Percentiles rank a stretch among this genome's conserved stretches.
Conservation (phyloP, 2,329 filamentous ascomycete genomes). For the Calonectria pseudoturangicola region DNA sequence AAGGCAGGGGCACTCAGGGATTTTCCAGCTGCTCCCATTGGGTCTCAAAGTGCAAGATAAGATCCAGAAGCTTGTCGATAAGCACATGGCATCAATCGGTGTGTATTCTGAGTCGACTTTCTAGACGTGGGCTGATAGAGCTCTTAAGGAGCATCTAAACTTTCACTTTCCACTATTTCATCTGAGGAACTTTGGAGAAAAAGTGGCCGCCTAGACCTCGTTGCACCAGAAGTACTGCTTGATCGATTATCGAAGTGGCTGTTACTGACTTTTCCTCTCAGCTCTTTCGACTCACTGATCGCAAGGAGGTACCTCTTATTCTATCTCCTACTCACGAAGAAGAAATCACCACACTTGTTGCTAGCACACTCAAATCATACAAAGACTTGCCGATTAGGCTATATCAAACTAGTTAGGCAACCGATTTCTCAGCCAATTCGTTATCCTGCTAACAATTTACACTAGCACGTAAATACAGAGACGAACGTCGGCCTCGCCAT, state of each 20-base stretch:
- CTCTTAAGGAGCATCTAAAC: slow-evolving; percentile 81
- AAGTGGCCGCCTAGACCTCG: slow-evolving; percentile 86
- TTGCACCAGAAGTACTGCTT: slow-evolving; percentile 79
- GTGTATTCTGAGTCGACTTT: slow-evolving; percentile 39
- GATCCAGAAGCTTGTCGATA: slow-evolving; percentile 88
- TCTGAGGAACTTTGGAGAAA: slow-evolving; percentile 88
- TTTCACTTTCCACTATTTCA: slow-evolving; percentile 89
- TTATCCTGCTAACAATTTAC: slow-evolving; percentile 44
- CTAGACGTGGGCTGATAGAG: slow-evolving; percentile 33
- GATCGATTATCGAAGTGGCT: neutral
- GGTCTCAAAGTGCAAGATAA: slow-evolving; percentile 93
- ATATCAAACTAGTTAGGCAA: slow-evolving; percentile 86
- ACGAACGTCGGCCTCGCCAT: slow-evolving; percentile 91
- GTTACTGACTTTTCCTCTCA: slow-evolving; percentile 62
- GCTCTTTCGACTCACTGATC: slow-evolving; percentile 88
- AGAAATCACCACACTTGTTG: slow-evolving; percentile 91
- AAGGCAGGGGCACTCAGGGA: slow-evolving; percentile 84
- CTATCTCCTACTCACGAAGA: slow-evolving; percentile 97
- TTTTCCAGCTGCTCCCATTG: slow-evolving; percentile 94
- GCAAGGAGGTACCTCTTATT: slow-evolving; percentile 83
- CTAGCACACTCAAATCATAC: slow-evolving; percentile 84
- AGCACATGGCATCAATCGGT: slow-evolving; percentile 88
- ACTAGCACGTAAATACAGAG: slow-evolving; percentile 91
- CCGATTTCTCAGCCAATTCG: neutral
- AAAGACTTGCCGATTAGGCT: slow-evolving; percentile 89